These are phyloP conservation scores for Chrysoporthe cubensis DNA, from an alignment of 2,329 filamentous ascomycete genomes.

Conservation along the genomic window DNA sequence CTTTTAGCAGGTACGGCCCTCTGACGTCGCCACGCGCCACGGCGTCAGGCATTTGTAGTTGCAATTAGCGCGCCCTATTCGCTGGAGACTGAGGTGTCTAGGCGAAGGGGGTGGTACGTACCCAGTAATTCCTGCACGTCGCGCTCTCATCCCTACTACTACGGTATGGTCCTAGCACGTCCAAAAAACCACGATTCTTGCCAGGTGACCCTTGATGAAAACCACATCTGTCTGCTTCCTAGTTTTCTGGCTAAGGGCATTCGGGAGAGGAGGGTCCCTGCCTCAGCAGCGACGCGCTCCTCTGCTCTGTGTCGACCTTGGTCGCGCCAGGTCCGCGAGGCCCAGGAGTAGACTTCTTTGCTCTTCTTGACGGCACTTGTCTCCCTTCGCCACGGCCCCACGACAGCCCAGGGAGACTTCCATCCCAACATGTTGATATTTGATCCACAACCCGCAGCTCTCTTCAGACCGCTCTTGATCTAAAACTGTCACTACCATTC, in stretches of 20 bases:
- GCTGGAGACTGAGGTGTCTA: not conserved
- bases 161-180: not conserved
- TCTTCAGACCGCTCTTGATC: not conserved
- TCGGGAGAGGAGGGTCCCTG: not conserved
- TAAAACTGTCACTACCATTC: not conserved
- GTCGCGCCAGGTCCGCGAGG: not conserved
- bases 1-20: not conserved
- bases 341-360: not conserved
- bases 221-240: not conserved
- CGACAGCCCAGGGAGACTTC: not conserved
- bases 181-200: not conserved
- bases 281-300: not conserved
- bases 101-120: not conserved
- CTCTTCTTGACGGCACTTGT: not conserved
- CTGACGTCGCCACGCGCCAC: not conserved
- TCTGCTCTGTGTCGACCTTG: not conserved
- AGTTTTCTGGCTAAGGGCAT: not conserved
- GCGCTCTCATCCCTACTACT: not conserved
- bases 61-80: not conserved
- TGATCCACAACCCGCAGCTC: conserved; percentile 1
- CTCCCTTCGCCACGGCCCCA: not conserved
- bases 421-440: conserved; percentile 12
- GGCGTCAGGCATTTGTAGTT: conserved; percentile 1
- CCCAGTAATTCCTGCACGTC: not conserved
- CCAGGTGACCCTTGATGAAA: conserved; percentile 5